Percentiles rank a stretch among this genome's conserved stretches.
These are phyloP conservation scores for Chaetomidium leptoderma DNA, from an alignment of 495 filamentous ascomycete species.

Conservation along the genomic window DNA sequence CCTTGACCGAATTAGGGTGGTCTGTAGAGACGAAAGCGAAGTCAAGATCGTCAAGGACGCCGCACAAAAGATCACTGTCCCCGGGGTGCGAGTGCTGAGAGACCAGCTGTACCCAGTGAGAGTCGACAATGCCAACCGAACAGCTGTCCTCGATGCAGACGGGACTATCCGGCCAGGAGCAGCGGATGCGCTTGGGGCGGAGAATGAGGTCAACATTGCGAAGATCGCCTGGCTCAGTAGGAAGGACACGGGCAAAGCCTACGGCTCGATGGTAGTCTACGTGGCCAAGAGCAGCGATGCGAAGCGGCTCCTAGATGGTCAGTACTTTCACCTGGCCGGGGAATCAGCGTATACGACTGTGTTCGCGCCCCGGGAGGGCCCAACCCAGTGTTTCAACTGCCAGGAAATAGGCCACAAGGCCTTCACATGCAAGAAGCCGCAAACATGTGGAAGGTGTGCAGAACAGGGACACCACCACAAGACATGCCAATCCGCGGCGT, in stretches of 20 bases:
- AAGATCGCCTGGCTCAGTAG: background rate
- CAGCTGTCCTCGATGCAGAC: background rate
- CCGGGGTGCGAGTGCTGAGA: background rate
- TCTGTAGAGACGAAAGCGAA: background rate
- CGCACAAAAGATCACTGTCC: background rate
- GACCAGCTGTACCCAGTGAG: background rate
- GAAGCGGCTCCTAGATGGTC: background rate
- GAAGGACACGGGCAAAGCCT: background rate
- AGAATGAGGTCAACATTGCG: background rate
- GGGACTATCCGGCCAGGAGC: background rate
- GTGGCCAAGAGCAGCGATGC: background rate
- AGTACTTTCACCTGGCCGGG: background rate
- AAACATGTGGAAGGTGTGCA: background rate
- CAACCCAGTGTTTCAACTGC: background rate
- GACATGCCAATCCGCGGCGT: background rate
- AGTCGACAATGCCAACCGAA: background rate
- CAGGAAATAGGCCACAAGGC: too few species aligned
- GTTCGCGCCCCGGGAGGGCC: background rate
- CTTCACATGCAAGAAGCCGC: background rate
- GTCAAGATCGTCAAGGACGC: background rate
- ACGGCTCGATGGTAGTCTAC: background rate
- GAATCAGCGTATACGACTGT: background rate
- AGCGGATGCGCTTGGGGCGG: background rate
- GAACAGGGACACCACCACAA: background rate
- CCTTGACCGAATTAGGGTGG: background rate